Evolutionary conservation across 495 filamentous ascomycete genomes (phyloP), one percentile per base, ranked within the genome.

Genomic region (Hypoxylon rickii): DNA sequence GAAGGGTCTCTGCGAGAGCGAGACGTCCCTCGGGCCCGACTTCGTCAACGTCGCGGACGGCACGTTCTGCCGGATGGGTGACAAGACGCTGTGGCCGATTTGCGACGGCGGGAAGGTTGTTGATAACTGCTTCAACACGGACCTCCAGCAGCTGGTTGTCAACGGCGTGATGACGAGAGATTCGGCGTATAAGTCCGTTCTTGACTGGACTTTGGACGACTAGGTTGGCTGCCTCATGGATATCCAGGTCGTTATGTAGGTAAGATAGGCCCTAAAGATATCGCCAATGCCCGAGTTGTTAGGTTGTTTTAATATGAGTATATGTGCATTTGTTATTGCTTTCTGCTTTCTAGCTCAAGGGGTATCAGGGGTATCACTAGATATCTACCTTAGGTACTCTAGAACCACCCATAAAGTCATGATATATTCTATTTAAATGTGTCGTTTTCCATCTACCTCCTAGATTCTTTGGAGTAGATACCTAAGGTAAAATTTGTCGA

Each of bases 21-120:
- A 41, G 8, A 68, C 61, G 0, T 68, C 68, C 0, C 29, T 45
- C 31, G 70, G 70, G 2, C 68, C 70, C 2, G 69, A 71, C 56
- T 68, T 70, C 48, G 20, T 70, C 8, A 60, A 65, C 44, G 31
- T 20, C 1, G 40, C 26, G 8, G 44, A 62, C 33, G 46, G 56
- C 8, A 51, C 57, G 0, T 71, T 71, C 55, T 73, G 67, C 32
- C 55, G 64, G 18, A 71, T 73, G 69, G 39, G 55, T 7, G 64
- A 69, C 39, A 70, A 69, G 60, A 58, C 54, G 15, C 29, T 66
- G 8, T 63, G 32, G 38, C 44, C 62, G 18, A 32, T 57, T 0
- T 65, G 56, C 46, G 34, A 41, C 50, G 17, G 17, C 10, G 22
- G 36, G 15, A 6, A 13, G 21, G 17, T n/a, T 7, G 39, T 32